These are phyloP conservation scores for Aspergillus sp. DNA, from an alignment of 2,329 filamentous ascomycete species.

Conservation along the genomic window DNA sequence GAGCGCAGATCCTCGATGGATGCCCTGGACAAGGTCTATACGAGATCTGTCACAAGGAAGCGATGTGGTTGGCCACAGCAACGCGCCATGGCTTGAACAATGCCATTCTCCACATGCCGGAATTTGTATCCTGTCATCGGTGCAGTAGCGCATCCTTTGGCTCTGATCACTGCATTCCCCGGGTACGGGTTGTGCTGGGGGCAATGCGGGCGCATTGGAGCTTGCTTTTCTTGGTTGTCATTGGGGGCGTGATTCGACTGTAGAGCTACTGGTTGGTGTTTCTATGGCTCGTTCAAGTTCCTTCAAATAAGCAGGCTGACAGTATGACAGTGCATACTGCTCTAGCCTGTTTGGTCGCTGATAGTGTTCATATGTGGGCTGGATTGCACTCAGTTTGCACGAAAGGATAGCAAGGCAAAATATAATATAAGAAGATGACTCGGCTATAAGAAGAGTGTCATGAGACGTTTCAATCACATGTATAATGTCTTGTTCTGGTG, in stretches of 20 bases:
- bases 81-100: background rate
- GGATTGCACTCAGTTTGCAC: background rate
- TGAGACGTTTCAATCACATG: background rate
- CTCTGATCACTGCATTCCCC: background rate
- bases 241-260: background rate
- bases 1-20: background rate
- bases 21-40: background rate
- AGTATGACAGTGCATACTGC: background rate
- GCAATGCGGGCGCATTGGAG: background rate
- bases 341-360: background rate
- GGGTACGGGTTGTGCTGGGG: background rate
- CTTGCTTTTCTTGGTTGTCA: background rate
- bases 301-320: background rate
- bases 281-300: fast-evolving
- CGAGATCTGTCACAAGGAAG: background rate
- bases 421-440: background rate
- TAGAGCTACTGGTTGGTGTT: background rate
- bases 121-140: background rate
- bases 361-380: background rate
- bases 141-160: background rate
- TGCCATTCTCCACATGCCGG: background rate
- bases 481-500: too few species aligned
- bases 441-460: too few species aligned
- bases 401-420: background rate
- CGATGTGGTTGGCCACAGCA: background rate